Percentiles rank a stretch among this genome's conserved stretches.
phyloP scores from a whole-genome alignment of 2,329 filamentous ascomycete genomes.

The Fusarium veterinarium region DNA sequence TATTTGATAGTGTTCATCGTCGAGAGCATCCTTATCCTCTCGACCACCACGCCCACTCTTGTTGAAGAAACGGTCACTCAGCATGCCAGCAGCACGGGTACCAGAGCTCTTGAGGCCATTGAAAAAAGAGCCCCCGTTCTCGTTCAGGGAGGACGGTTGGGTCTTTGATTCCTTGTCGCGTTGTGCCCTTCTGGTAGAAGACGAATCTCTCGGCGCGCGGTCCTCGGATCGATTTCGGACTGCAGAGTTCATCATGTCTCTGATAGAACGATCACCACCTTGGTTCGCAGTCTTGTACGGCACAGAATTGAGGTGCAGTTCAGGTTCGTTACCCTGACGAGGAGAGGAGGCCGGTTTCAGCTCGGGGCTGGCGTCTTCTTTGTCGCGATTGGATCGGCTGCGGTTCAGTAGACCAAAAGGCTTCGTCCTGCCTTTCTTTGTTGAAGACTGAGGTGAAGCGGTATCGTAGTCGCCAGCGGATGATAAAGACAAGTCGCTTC shows the following conservation, averaged over 20 bases:
- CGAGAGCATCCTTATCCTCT: constrained; percentile 73
- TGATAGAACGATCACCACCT: constrained; percentile 73
- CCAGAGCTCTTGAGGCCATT: constrained; percentile 43
- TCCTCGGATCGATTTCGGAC: constrained; percentile 80
- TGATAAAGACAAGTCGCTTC: constrained; percentile 64
- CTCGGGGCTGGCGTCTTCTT: constrained; percentile 57
- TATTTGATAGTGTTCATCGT: constrained; percentile 85
- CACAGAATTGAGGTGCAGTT: constrained; percentile 46
- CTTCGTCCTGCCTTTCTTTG: constrained; percentile 65
- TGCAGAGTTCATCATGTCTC: constrained; percentile 74
- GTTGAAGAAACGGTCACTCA: constrained; percentile 85
- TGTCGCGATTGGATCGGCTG: constrained; percentile 64
- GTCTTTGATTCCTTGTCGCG: constrained; percentile 62
- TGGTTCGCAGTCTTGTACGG: constrained; percentile 71
- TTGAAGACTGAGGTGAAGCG: constrained; percentile 47
- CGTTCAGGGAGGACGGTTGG: constrained; percentile 67
- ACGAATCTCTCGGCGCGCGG: constrained; percentile 62
- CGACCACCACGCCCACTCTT: constrained; percentile 79
- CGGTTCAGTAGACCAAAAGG: constrained; percentile 65
- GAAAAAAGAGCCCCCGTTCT: constrained; percentile 61
- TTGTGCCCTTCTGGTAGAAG: constrained; percentile 55
- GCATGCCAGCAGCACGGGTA: constrained; percentile 72
- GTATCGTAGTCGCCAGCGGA: constrained; percentile 62
- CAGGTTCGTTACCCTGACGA: constrained; percentile 42
- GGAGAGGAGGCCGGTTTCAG: constrained; percentile 45